Base-by-base conservation (phyloP, 1,139 yeast species). In the Meyerozyma smithsonii region DNA sequence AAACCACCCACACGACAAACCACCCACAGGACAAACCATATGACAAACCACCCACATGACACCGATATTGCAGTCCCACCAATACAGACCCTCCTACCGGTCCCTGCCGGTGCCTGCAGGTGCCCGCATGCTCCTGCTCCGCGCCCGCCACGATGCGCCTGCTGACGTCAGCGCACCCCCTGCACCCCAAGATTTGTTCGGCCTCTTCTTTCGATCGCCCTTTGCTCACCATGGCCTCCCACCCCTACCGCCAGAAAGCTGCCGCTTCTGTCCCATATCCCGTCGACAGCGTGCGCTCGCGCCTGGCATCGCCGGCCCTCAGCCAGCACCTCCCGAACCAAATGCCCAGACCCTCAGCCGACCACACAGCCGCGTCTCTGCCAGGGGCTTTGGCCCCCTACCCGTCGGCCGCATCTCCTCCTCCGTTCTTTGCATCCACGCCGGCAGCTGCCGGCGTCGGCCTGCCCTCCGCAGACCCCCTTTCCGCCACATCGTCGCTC, bases 401-500 rank as follows among this genome's bases (percentile, higher is more conserved):
- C 25, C 25, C 25, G 23, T 14, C 23, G 35, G 44, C 48, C 18
- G 37, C 38, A 12, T 45, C 52, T 2, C 53, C 55, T 3, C 51
- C 55, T 2, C 53, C 54, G 2, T 46, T 44, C 19, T 48, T 50
- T 36, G 42, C 51, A 5, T 19, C 39, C n/a, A 38, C 37, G 11
- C 12, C 26, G 19, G 19, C 34, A 11, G 26, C 32, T 8, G 34
- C 42, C 40, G 8, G 61, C 67, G 3, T 70, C 71, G 34, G 10
- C 15, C 34, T 11, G 12, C 5, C 54, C 58, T n/a, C n/a, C 15
- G 58, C 66, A 12, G 55, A 57, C 40, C 59, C 69, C 2, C 47
- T 63, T 28, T 64, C 71, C 32, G 60, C 70, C 8, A 58, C 69
- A 5, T 66, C 73, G 1, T 66, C 72, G 5, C 64, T 67, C 2